A percentile compares a stretch with the other conserved stretches of the same genome.
Evolutionary conservation across 164 flowering plant species (phyloP).

Genomic region (Dillenia suffruticosa): DNA sequence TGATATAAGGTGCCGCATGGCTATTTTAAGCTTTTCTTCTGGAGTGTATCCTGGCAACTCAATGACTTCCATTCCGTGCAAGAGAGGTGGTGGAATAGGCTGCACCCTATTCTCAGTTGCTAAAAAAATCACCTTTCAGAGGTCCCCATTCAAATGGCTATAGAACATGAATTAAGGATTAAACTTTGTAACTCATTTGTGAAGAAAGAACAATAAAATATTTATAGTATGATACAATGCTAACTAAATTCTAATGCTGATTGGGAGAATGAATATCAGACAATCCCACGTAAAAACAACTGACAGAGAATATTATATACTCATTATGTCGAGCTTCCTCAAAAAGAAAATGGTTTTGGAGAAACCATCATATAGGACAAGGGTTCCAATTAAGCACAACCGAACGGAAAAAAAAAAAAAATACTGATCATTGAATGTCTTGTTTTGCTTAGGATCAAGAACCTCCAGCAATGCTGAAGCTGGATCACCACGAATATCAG

Average conservation of each 20-base stretch:
- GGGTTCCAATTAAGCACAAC: no score
- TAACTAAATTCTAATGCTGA: neutral
- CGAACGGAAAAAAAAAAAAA: slow-evolving; percentile 10
- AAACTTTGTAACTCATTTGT: neutral
- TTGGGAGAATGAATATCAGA: no score
- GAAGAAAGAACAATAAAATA: neutral
- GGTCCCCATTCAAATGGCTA: slow-evolving; percentile 98
- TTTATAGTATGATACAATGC: neutral
- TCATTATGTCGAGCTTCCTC: no score
- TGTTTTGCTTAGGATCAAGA: no score
- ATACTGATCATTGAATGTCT: no score
- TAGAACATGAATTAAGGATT: slow-evolving; percentile 46
- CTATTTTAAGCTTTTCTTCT: slow-evolving; percentile 92
- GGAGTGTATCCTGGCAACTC: slow-evolving; percentile 98
- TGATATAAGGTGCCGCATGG: slow-evolving; percentile 87
- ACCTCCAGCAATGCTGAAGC: no score
- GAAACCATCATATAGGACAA: no score
- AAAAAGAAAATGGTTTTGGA: no score
- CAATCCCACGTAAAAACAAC: no score
- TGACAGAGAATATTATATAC: no score
- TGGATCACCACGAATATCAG: no score
- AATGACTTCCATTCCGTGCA: slow-evolving; percentile 98
- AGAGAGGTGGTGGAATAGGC: slow-evolving; percentile 95
- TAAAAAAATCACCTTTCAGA: slow-evolving; percentile 92
- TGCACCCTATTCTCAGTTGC: slow-evolving; percentile 92